Conservation (phyloP, 140 eudicot genomes). For the Flaveria floridana region DNA sequence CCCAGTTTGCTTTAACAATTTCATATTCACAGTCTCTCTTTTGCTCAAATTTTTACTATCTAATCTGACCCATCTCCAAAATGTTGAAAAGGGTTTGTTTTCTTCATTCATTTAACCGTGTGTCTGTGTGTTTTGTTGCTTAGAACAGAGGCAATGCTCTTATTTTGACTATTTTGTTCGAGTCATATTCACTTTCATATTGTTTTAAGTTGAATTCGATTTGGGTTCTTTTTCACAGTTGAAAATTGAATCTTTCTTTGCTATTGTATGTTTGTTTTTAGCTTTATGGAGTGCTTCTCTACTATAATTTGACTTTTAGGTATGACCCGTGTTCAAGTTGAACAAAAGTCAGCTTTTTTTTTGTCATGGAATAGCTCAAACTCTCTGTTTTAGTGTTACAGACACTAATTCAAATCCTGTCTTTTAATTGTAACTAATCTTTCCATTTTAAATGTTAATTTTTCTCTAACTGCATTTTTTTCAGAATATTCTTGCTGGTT, state of each 20-base stretch:
- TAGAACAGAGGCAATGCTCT: neutral
- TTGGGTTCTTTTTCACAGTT: neutral
- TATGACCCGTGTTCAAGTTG: constrained; percentile 10
- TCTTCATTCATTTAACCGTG: neutral
- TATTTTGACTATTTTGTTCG: neutral
- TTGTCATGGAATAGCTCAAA: neutral
- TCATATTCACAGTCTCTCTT: neutral
- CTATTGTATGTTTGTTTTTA: neutral
- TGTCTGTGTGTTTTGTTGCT: neutral
- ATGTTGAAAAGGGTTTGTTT: neutral
- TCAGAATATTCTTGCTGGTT: constrained; percentile 48
- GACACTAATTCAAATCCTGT: neutral
- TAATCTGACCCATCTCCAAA: neutral
- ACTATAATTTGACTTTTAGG: neutral
- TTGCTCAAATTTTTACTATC: too few relatives aligned
- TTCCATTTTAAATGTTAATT: too few relatives aligned
- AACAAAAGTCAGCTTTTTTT: constrained; percentile 4
- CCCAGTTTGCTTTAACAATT: neutral
- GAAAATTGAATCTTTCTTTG: neutral
- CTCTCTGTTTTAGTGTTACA: neutral
- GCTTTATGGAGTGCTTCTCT: neutral
- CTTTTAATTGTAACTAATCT: neutral
- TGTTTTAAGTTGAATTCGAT: neutral
- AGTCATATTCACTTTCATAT: neutral
- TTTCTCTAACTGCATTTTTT: neutral